Evolutionary conservation across 1,139 yeast genomes (phyloP), one percentile per base, ranked within the genome.

Genomic region (Zygosaccharomyces pseudobailii): DNA sequence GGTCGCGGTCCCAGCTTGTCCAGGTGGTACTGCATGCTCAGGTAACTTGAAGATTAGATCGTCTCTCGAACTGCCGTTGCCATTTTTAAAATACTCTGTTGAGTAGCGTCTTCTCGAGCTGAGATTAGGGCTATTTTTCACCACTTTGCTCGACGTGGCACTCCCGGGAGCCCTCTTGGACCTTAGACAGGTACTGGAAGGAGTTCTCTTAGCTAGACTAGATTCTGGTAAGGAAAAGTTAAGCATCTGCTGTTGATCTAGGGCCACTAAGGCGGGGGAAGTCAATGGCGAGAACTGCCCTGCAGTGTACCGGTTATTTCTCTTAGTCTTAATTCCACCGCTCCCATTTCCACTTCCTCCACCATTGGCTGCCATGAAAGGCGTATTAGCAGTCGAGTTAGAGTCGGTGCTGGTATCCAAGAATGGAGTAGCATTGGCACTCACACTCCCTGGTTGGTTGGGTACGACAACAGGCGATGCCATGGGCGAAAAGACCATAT

Each of bases 61-160:
- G 47, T 63, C 66, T 61, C 65, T 58, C 23, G 50, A 46, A 33
- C 36, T 35, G 40, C 43, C 33, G 23, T 45, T 35, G 1, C 46
- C 42, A 27, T 46, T 50, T 40, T 54, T 52, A 34, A 47, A 46
- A 37, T 43, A 50, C 21, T 54, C 58, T 17, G 44, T 46, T 22
- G 47, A 36, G 27, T 45, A 53, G n/a, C 51, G 54, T 31, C 58
- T 55, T 48, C 51, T 52, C 17, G 53, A 42, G 9, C 49, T 46
- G 43, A 62, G 45, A 30, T 58, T 57, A 10, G 67, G 66, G 36
- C 65, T 61, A 40, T 54, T 56, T 41, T 63, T 63, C 30, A 53
- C 54, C 40, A 63, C 55, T 40, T 62, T 62, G 23, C 49, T 31
- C 10, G 50, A 41, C 22, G 36, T 41, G 7, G 39, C 31, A 30